Evolutionary conservation across 140 eudicot genomes (phyloP), one percentile per base, ranked within the genome.

Genomic region (Erigeron philadelphicus): DNA sequence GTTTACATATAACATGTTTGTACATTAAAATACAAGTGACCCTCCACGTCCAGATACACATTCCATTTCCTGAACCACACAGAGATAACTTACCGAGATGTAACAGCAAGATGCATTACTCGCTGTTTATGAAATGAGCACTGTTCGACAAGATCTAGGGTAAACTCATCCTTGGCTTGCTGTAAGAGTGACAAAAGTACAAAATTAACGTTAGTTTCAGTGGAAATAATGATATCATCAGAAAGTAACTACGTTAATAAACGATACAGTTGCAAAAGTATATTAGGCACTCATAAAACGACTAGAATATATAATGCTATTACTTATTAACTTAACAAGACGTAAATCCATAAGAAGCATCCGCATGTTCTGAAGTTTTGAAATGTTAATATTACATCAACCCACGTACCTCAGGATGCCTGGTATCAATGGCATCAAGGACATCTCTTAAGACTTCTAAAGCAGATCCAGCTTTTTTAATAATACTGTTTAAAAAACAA

Each of bases 111-210:
- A 78, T 93, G 96, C 98, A 93, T 93, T 11, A 93, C 87, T 73
- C 83, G 85, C 67, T 93, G 95, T 81, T 93, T 93, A 66, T 93
- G 96, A 76, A 93, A 93, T 50, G 98, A 93, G 70, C 96, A 93
- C 61, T 93, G 98, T 67, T 93, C 98, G 61, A 93, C 98, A 72
- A 93, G 98, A 85, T 93, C 98, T 19, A 89, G 86, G 9, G 98
- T 83, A 56, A 93, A 93, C 75, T 93, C 98, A 74, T 93, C 98
- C 80, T 89, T 93, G 38, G 96, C 98, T 78, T 79, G 90, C 98
- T 93, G 79, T 21, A 74, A 61, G 49, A 70, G 80, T 25, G 56
- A 55, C 35, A 76, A 52, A 1, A 66, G n/a, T n/a, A n/a, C n/a
- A n/a, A 3, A 48, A 62, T 25, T 38, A 72, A 18, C 42, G 42